Percentiles rank a stretch among this genome's conserved stretches.
Evolutionary conservation across 768 basidiomycete species (phyloP).

Genomic region (Suillus subalutaceus): DNA sequence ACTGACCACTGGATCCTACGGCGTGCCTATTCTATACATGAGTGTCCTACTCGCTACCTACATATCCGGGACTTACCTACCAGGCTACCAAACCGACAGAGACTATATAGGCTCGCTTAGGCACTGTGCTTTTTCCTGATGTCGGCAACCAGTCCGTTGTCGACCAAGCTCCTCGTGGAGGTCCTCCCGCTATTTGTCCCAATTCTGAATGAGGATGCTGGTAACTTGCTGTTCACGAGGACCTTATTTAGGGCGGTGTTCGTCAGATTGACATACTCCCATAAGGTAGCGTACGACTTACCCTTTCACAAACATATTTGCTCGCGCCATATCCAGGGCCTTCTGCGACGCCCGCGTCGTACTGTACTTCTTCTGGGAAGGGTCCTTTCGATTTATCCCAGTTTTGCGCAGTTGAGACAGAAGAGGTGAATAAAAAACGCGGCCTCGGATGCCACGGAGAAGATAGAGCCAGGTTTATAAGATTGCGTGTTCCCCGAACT

Average conservation of each 20-base stretch:
- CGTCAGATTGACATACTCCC: slow-evolving; percentile 18
- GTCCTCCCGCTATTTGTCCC: slow-evolving; percentile 16
- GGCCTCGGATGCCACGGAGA: slow-evolving; percentile 19
- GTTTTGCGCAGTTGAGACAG: slow-evolving; percentile 25
- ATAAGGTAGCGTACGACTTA: not conserved
- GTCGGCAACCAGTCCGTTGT: slow-evolving; percentile 36
- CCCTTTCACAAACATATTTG: slow-evolving; percentile 21
- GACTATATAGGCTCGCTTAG: too few species aligned
- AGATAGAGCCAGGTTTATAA: slow-evolving; percentile 41
- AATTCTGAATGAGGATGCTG: slow-evolving; percentile 31
- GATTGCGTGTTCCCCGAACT: slow-evolving; percentile 41
- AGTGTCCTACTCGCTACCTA: too few species aligned
- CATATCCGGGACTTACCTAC: too few species aligned
- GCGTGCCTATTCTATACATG: too few species aligned
- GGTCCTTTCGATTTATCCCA: slow-evolving; percentile 12
- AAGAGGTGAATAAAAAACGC: slow-evolving; percentile 39
- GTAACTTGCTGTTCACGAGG: slow-evolving; percentile 30
- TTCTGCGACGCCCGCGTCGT: slow-evolving; percentile 29
- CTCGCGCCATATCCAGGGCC: slow-evolving; percentile 37
- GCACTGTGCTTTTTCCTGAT: too few species aligned
- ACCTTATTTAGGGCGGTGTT: not conserved
- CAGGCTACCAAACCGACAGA: too few species aligned
- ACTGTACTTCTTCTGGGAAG: slow-evolving; percentile 31
- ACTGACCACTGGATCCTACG: too few species aligned
- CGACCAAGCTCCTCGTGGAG: slow-evolving; percentile 32